Conservation (phyloP, 441 rosid species). For the Breynia disticha region DNA sequence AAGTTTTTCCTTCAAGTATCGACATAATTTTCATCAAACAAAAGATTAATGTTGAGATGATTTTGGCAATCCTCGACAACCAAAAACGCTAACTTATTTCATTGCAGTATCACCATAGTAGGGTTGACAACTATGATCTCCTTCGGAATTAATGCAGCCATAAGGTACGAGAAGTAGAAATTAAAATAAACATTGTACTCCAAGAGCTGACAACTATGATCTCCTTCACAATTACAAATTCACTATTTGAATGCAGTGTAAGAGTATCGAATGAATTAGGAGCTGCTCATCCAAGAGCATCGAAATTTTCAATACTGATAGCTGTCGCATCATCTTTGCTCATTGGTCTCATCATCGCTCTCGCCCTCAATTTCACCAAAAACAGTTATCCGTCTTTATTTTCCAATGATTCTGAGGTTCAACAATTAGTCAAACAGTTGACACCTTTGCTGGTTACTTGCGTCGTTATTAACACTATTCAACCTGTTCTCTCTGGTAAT, state of each 20-base stretch:
- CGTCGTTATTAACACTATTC: slow-evolving; percentile 45
- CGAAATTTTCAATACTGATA: slow-evolving; percentile 47
- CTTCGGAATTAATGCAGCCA: slow-evolving; percentile 62
- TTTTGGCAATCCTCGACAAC: no score
- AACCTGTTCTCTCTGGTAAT: slow-evolving; percentile 65
- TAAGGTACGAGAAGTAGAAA: slow-evolving; percentile 41
- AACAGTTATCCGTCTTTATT: slow-evolving; percentile 40
- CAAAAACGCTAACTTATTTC: not conserved
- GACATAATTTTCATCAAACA: no score
- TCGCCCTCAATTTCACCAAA: slow-evolving; percentile 24
- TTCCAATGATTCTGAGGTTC: slow-evolving; percentile 33
- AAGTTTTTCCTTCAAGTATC: no score
- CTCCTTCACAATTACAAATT: not conserved
- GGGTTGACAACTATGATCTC: slow-evolving; percentile 69
- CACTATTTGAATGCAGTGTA: slow-evolving; percentile 32
- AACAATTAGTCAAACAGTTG: slow-evolving; percentile 36
- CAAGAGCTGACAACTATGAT: no score
- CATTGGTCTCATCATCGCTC: slow-evolving; percentile 30
- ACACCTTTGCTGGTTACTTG: slow-evolving; percentile 55
- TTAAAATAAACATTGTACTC: no score
- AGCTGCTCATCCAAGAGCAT: slow-evolving; percentile 61
- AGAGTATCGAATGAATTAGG: slow-evolving; percentile 76
- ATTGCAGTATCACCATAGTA: slow-evolving; percentile 55
- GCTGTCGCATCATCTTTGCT: slow-evolving; percentile 45
- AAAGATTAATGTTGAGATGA: no score